Evolutionary conservation across 352 stramenopile genomes (phyloP).

Genomic region (Globisporangium acanthophoron): DNA sequence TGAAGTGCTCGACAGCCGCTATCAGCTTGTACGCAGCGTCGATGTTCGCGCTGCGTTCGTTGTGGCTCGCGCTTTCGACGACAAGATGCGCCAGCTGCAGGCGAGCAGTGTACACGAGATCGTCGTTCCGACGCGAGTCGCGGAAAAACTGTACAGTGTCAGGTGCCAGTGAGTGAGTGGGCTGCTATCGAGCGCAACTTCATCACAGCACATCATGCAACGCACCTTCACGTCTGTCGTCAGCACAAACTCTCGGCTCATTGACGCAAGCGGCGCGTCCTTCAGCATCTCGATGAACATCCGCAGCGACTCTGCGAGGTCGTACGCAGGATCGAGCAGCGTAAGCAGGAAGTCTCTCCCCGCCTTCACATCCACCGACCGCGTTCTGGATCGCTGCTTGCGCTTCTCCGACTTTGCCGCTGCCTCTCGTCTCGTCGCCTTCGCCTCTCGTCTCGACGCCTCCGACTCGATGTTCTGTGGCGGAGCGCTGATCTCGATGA

Average conservation of each 20-base stretch:
- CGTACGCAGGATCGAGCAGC: constrained; percentile 49
- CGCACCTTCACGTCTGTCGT: constrained; percentile 45
- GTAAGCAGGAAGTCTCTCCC: constrained; percentile 38
- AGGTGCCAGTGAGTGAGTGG: not conserved
- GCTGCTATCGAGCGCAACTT: not conserved
- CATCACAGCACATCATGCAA: not conserved
- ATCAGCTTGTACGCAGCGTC: constrained; percentile 33
- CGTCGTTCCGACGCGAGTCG: constrained; percentile 18
- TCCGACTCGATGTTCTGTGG: not conserved
- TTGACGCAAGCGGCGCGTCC: constrained; percentile 29
- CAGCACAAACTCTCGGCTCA: constrained; percentile 62
- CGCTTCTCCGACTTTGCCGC: not conserved
- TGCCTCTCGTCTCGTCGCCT: not conserved
- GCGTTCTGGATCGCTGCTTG: not conserved
- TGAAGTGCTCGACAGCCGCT: constrained; percentile 29
- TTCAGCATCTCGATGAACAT: constrained; percentile 35
- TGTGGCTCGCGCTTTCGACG: constrained; percentile 19
- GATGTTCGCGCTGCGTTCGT: constrained; percentile 49
- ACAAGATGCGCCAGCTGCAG: constrained; percentile 43
- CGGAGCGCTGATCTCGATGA: constrained; percentile 1
- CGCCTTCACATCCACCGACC: constrained; percentile 17
- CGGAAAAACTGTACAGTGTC: constrained; percentile 36
- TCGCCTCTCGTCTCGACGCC: not conserved
- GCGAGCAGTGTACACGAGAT: constrained; percentile 18
- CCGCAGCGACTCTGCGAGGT: constrained; percentile 49